Evolutionary conservation across 75 land plant genomes (phyloP), one percentile per base, ranked within the genome.

Genomic region (Sequoiadendron giganteum): DNA sequence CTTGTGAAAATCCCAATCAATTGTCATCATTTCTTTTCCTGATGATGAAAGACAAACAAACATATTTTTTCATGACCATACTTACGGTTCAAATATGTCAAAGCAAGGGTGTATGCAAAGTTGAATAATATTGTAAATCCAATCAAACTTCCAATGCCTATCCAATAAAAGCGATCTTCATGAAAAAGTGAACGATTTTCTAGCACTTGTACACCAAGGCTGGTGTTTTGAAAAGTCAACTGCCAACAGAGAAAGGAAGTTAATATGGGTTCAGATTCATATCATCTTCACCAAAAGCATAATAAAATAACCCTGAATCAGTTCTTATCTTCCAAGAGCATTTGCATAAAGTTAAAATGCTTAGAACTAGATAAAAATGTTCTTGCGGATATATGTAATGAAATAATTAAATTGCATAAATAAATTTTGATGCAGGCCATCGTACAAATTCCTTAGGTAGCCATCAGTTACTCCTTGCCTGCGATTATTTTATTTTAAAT

Each of bases 81-180:
- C 30, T 72, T 72, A 90, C 76, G 43, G 43, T 42, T 42, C 43
- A 42, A 42, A 42, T 42, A 42, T 42, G 43, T 42, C 43, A 42
- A 42, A 36, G 88, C 84, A 45, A 90, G 83, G n/a, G 91, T 90
- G 85, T 84, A 90, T 58, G 86, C 39, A 30, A 83, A 7, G 47
- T 90, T 90, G 90, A 90, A 90, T 19, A 90, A 30, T 78, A 89
- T 68, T 49, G 84, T 85, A 79, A 89, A 90, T 61, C 85, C 90
- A 39, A 86, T 38, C 19, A 90, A 87, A 21, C 81, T 87, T 58
- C 88, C 91, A 36, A 90, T 61, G 25, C 90, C 90, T 43, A 89
- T 58, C 91, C 91, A 90, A 47, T 90, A 90, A 87, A 90, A 90
- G 65, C 89, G 81, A 18, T 49, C 91, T 72, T 86, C 58, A 28